Base-by-base conservation (phyloP, 1,284 basidiomycete species). In the Schizophyllum commune region DNA sequence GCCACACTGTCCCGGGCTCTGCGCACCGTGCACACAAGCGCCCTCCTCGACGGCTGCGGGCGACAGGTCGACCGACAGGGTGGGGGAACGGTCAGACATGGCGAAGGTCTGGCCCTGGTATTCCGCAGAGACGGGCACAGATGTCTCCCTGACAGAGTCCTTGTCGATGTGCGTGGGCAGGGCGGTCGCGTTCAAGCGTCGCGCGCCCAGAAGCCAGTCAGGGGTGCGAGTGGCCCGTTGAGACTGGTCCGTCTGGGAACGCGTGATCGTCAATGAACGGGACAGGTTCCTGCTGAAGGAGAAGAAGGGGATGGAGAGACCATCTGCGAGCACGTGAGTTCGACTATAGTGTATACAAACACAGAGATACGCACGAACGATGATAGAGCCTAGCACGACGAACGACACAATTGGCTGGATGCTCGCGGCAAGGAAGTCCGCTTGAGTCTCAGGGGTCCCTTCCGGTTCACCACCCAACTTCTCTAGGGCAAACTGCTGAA, bases 271-370 rank as follows among this genome's bases (percentile, higher is more conserved):
- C 13, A 55, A 4, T 2, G 53, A 9, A 3, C 53, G 19, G 11
- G 15, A 15, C 0, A 92, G 81, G 19, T 80, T 83, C 58, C 83
- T 82, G 15, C 90, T 83, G 33, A 91, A 77, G 32, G 71, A 87
- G 77, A 94, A 92, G 79, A 92, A 92, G 1, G 92, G 91, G 64
- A 96, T 94, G 3, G 92, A 94, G 5, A 96, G 78, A 47, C 94
- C 93, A 73, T 94, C 89, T 90, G 66, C 2, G 54, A 32, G 19
- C 47, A 11, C 61, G 58, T 57, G 60, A 52, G 51, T 39, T 32
- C 53, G 39, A 19, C n/a, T 19, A 13, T 33, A n/a, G 55, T 27
- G 32, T 27, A 59, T 21, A 11, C 15, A 58, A 6, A 59, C 17
- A 9, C 15, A 13, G 32, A 57, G 22, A 60, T 13, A 74, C 88